Base-by-base conservation (phyloP, 2,329 filamentous ascomycete genomes). In the Ophiostoma triangulosporum region DNA sequence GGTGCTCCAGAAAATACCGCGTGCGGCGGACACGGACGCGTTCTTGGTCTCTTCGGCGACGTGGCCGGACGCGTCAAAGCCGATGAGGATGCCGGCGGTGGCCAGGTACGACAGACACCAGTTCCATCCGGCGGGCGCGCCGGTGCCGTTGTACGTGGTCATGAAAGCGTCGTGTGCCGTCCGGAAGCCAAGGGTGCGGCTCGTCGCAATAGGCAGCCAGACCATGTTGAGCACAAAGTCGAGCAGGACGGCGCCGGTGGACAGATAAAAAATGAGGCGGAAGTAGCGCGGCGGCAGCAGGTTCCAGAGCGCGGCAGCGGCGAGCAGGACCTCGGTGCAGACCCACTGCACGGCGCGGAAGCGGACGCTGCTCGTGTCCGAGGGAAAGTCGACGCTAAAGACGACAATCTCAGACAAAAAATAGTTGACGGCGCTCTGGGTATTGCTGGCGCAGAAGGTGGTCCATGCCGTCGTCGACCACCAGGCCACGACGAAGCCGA, bases 401-500 rank as follows among this genome's bases (percentile, higher is more conserved):
- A 57, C 56, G 32, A 51, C 50, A 14, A 40, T 53, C 38, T 57
- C 56, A 7, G 55, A 56, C 22, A 56, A 45, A 12, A 56, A 11
- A 20, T 56, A 56, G 50, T 56, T 56, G n/a, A 56, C 55, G 35
- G 55, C 55, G 24, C 43, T 45, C 38, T 56, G 55, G 5, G 55
- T 54, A 32, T 56, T 56, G 52, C 55, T 57, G 40, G 56, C 56
- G 29, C 56, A 57, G n/a, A 57, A 57, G 2, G 56, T 57, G 27
- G 56, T 57, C 56, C 56, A 57, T 3, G 56, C 56, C 3, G 56
- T 57, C 9, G 56, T 57, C 24, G 50, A 53, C 56, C 56, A 57
- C 56, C 56, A 57, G 9, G 56, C 56, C 3, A 57, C 56, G 17
- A 57, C 53, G 63, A 72, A 74, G 38, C 71, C 71, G 20, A 76